A percentile compares a stretch with the other conserved stretches of the same genome.
These are phyloP conservation scores for Terana coerulea DNA, from an alignment of 768 basidiomycete genomes.

Conservation along the genomic window DNA sequence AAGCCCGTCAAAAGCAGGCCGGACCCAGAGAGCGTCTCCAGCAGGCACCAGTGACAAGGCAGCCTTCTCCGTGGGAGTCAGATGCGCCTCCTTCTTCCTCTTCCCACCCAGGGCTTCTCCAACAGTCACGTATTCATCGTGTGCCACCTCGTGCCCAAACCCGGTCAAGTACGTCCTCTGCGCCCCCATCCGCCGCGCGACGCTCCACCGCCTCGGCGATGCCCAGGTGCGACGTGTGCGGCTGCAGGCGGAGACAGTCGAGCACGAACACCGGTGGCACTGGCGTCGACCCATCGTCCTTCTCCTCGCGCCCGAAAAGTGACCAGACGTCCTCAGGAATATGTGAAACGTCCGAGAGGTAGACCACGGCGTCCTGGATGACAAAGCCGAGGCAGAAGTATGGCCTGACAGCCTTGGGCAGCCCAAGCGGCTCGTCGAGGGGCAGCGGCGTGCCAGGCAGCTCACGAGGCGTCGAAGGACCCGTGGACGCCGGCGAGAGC, in stretches of 20 bases:
- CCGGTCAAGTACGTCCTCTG: constrained; percentile 68
- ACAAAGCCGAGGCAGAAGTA: constrained; percentile 70
- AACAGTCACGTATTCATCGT: constrained; percentile 73
- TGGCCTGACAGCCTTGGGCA: constrained; percentile 40
- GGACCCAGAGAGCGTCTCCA: constrained; percentile 52
- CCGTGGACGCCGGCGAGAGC: constrained; percentile 28
- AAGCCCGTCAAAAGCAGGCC: constrained; percentile 77
- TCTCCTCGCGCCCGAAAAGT: constrained; percentile 33
- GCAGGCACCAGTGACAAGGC: constrained; percentile 46
- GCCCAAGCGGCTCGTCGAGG: constrained; percentile 5
- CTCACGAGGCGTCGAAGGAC: constrained; percentile 23
- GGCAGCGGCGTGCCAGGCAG: constrained; percentile 5
- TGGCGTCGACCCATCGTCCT: constrained; percentile 20
- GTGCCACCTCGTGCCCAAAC: constrained; percentile 71
- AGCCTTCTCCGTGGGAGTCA: constrained; percentile 32
- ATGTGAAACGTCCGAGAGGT: constrained; percentile 79
- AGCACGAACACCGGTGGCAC: constrained; percentile 59
- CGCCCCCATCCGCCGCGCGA: constrained; percentile 56
- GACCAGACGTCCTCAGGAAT: constrained; percentile 75
- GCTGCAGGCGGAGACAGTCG: constrained; percentile 65
- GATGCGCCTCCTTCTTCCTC: constrained; percentile 16
- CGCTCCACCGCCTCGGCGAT: constrained; percentile 55
- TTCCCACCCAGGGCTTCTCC: constrained; percentile 46
- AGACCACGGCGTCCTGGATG: constrained; percentile 61
- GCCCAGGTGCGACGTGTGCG: constrained; percentile 80